phyloP scores from a whole-genome alignment of 2,329 filamentous ascomycete genomes.

The Talaromyces sp. region DNA sequence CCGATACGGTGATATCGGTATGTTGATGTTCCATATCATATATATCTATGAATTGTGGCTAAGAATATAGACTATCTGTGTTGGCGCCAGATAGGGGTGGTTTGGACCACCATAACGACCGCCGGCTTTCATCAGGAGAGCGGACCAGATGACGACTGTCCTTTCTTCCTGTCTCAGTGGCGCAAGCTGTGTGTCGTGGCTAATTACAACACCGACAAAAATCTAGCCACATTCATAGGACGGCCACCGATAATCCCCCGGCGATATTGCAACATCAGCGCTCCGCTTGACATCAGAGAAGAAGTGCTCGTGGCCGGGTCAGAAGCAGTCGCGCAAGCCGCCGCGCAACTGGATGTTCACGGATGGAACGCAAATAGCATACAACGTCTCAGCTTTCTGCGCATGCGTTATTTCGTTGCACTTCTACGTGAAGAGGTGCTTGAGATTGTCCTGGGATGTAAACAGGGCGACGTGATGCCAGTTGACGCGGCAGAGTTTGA shows the following conservation, averaged over 20 bases:
- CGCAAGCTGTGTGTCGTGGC: slow-evolving; percentile 37
- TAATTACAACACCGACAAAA: slow-evolving; percentile 44
- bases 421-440: background rate
- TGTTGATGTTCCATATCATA: background rate
- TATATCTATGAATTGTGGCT: background rate
- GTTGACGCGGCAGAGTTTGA: background rate
- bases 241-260: slow-evolving; percentile 43
- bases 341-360: background rate
- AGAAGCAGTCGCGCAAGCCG: background rate
- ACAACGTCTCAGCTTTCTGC: background rate
- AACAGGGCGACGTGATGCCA: background rate
- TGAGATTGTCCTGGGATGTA: background rate
- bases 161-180: slow-evolving; percentile 38
- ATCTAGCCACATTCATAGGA: slow-evolving; percentile 45
- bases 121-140: slow-evolving; percentile 43
- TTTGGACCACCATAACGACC: slow-evolving; percentile 42
- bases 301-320: slow-evolving; percentile 20
- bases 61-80: background rate
- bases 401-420: background rate
- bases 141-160: slow-evolving; percentile 21
- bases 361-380: background rate
- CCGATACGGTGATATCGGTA: background rate
- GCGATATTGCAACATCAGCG: slow-evolving; percentile 35
- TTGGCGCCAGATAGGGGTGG: slow-evolving; percentile 43
- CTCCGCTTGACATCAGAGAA: slow-evolving; percentile 29